Evolutionary conservation across 169 alveolate genomes (phyloP), one percentile per base, ranked within the genome.

Genomic region (Cyclospora cayetanensis): DNA sequence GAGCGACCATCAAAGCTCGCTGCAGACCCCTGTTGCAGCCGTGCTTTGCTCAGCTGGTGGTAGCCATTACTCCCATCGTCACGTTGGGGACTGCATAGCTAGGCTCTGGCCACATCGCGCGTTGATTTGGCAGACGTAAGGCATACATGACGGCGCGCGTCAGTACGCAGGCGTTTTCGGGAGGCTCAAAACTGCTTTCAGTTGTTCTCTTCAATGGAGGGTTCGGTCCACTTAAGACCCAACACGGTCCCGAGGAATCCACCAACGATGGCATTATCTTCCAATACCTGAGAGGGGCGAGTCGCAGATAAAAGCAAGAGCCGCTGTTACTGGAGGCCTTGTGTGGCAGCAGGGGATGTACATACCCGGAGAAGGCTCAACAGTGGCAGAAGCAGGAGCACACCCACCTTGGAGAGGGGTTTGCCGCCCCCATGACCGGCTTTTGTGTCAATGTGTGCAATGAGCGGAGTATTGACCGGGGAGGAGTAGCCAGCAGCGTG

Each of bases 371-470:
- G n/a, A n/a, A n/a, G n/a, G n/a, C n/a, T n/a, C n/a, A n/a, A n/a
- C n/a, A n/a, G n/a, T n/a, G n/a, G n/a, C n/a, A 7, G 15, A 7
- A 7, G 55, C 55, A 11, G 55, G 55, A 46, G 12, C 25, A 3
- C 90, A 27, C 83, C 34, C 66, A 87, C 92, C 79, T 87, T 87
- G 63, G 29, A 34, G 42, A 52, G 42, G 27, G 92, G 92, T 35
- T 87, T 87, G 77, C 92, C 92, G 22, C 87, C 92, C 12, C 92
- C 92, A 39, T 87, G 92, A 39, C 92, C 92, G 12, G 87, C 74
- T 31, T 87, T 72, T 27, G 87, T 72, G 52, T 87, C 92, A 37
- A 87, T 60, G 87, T 50, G 84, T 1, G 74, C 74, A 35, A 87
- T 35, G 79, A 87, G 52, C 41, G 92, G 92, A 1, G 41, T 68